phyloP scores from a whole-genome alignment of 2,329 filamentous ascomycete genomes.

The Alternaria tenuissima region DNA sequence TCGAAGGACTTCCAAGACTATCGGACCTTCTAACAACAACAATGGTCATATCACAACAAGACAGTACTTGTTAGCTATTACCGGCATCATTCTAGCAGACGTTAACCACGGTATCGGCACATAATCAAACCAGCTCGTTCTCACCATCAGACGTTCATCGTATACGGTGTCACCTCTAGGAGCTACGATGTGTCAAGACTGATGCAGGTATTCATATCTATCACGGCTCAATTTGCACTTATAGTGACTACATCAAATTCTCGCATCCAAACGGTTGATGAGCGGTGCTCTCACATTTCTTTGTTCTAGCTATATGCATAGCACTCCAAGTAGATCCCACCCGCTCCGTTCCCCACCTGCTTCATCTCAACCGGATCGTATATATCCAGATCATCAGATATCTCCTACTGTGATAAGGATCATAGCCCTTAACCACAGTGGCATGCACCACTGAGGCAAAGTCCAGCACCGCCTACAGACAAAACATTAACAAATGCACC shows the following conservation, averaged over 20 bases:
- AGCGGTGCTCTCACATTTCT: neutral
- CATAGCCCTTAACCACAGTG: neutral
- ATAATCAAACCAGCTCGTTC: slow-evolving; percentile 50
- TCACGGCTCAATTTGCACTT: slow-evolving; percentile 47
- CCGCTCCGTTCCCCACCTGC: neutral
- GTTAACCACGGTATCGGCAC: slow-evolving; percentile 54
- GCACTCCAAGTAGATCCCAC: neutral
- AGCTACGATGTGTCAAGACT: slow-evolving; percentile 47
- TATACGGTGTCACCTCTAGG: slow-evolving; percentile 53
- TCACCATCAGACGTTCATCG: slow-evolving; percentile 50
- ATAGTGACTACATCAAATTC: neutral
- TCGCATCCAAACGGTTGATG: neutral
- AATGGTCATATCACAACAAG: slow-evolving; percentile 60
- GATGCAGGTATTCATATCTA: slow-evolving; percentile 52
- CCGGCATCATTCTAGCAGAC: neutral
- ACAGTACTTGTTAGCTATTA: slow-evolving; percentile 26
- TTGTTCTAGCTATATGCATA: neutral
- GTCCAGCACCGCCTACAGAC: neutral
- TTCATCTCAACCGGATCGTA: neutral
- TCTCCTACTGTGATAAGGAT: neutral
- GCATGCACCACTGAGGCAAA: neutral
- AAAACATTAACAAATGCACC: neutral
- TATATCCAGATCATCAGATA: neutral
- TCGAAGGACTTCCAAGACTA: slow-evolving; percentile 58
- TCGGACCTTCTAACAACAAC: slow-evolving; percentile 60